Percentiles rank a stretch among this genome's conserved stretches.
Conservation (phyloP, 2,329 filamentous ascomycete genomes). For the Botryotinia convoluta region DNA sequence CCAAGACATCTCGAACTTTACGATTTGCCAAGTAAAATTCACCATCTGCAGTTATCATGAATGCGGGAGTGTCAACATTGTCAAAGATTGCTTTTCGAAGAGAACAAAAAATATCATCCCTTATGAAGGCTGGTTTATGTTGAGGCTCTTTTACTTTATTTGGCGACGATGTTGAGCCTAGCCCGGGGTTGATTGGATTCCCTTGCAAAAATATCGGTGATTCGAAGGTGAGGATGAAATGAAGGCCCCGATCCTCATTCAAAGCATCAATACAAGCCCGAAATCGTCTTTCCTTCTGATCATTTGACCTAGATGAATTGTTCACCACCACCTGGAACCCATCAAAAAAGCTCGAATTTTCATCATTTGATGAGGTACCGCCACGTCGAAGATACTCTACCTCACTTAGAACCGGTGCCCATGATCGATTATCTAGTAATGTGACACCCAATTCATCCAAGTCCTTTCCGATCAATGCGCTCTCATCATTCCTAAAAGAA, state of each 20-base stretch:
- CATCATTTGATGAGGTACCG: neutral
- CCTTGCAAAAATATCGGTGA: neutral
- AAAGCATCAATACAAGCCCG: conserved; percentile 23
- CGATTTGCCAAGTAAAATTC: conserved; percentile 28
- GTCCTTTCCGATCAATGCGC: conserved; percentile 18
- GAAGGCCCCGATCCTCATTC: conserved; percentile 17
- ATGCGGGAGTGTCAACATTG: conserved; percentile 23
- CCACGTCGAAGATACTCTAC: conserved; percentile 10
- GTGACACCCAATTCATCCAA: conserved; percentile 24
- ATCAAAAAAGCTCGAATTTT: neutral
- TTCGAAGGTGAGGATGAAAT: conserved; percentile 27
- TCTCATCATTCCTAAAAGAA: conserved; percentile 5
- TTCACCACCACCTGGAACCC: conserved; percentile 21
- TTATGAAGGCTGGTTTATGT: neutral
- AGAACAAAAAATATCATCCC: conserved; percentile 9
- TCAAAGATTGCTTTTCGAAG: conserved; percentile 30
- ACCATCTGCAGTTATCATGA: conserved; percentile 28
- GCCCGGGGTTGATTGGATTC: neutral
- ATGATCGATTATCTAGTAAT: conserved; percentile 21
- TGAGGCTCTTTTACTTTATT: neutral
- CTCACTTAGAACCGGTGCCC: conserved; percentile 24
- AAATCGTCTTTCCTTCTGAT: conserved; percentile 18
- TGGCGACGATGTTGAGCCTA: neutral
- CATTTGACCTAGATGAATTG: neutral
- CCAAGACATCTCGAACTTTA: conserved; percentile 24